phyloP scores from a whole-genome alignment of 768 basidiomycete species.

The Coprinellus aureogranulatus region DNA sequence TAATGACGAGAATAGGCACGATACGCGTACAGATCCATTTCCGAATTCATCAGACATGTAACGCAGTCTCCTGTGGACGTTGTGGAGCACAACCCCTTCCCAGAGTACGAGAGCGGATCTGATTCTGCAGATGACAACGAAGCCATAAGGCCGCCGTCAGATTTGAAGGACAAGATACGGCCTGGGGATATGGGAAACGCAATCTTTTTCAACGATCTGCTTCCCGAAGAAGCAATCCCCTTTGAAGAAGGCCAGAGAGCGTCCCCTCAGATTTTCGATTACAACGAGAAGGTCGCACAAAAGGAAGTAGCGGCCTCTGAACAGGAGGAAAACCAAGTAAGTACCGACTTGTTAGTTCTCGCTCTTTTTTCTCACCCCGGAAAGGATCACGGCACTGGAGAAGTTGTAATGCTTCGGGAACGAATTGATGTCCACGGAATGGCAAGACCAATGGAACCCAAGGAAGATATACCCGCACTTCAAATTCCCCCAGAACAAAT shows the following conservation, averaged over 20 bases:
- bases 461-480: constrained; percentile 51
- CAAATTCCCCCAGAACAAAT: constrained; percentile 53
- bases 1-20: constrained; percentile 42
- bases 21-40: constrained; percentile 58
- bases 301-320: no score
- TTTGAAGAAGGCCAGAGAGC: no score
- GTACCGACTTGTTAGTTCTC: background rate
- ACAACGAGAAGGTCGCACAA: no score
- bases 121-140: no score
- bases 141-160: no score
- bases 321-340: background rate
- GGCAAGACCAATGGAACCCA: constrained; percentile 62
- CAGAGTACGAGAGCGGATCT: constrained; percentile 43
- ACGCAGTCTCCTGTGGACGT: constrained; percentile 36
- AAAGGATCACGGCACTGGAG: constrained; percentile 20
- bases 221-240: no score
- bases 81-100: constrained; percentile 45
- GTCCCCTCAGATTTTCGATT: no score
- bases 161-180: no score
- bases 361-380: no score
- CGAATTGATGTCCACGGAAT: constrained; percentile 63
- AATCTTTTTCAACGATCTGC: no score
- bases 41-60: constrained; percentile 55
- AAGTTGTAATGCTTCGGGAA: constrained; percentile 62
- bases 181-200: no score